Percentiles rank a stretch among this genome's conserved stretches.
Conservation (phyloP, 2,329 filamentous ascomycete species). For the Ustilaginoidea virens region DNA sequence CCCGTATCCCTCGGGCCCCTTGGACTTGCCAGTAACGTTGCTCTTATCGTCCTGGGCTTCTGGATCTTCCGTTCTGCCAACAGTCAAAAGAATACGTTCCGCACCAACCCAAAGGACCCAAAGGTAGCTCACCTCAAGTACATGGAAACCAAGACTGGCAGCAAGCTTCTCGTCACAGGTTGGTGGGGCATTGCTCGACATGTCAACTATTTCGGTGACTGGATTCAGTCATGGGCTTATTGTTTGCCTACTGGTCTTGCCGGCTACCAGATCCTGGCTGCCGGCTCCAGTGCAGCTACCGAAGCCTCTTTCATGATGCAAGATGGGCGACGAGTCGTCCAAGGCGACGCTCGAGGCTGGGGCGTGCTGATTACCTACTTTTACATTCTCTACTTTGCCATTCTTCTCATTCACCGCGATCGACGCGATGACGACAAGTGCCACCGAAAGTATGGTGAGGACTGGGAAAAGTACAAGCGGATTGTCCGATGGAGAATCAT, state of each 20-base stretch:
- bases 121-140: slow-evolving; percentile 66
- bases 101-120: slow-evolving; percentile 71
- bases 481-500: slow-evolving; percentile 70
- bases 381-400: slow-evolving; percentile 81
- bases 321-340: slow-evolving; percentile 50
- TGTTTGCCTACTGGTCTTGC: slow-evolving; percentile 73
- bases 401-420: slow-evolving; percentile 76
- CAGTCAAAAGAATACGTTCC: slow-evolving; percentile 88
- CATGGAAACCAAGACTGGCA: slow-evolving; percentile 71
- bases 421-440: slow-evolving; percentile 85
- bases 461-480: slow-evolving; percentile 82
- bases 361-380: slow-evolving; percentile 88
- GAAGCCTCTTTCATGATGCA: slow-evolving; percentile 39
- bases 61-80: slow-evolving; percentile 89
- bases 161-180: slow-evolving; percentile 65
- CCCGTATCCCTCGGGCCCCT: slow-evolving; percentile 60
- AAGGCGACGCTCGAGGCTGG: slow-evolving; percentile 62
- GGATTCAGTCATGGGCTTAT: slow-evolving; percentile 87
- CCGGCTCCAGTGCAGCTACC: slow-evolving; percentile 29
- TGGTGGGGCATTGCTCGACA: slow-evolving; percentile 92
- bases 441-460: slow-evolving; percentile 73
- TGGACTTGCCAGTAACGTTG: slow-evolving; percentile 49
- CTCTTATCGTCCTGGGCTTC: slow-evolving; percentile 59
- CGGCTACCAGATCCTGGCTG: slow-evolving; percentile 57
- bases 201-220: slow-evolving; percentile 93